Evolutionary conservation across 1,139 yeast species (phyloP).

Genomic region (Yamadazyma songkhlaensis): DNA sequence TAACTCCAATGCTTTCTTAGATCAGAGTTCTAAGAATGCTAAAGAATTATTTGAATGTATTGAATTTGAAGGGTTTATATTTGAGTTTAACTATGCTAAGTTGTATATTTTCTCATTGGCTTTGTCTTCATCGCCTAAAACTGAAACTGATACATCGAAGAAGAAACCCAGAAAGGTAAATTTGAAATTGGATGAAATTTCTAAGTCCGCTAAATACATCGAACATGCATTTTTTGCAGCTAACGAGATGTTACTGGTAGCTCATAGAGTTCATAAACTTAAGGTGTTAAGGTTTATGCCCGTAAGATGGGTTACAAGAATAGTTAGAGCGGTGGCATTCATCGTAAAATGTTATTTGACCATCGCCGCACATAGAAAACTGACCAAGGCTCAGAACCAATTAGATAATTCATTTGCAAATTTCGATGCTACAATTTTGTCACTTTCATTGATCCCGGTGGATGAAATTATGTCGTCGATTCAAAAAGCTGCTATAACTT

Average conservation of each 20-base stretch:
- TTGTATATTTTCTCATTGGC: slow-evolving; percentile 83
- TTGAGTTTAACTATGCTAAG: slow-evolving; percentile 83
- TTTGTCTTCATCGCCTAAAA: slow-evolving; percentile 46
- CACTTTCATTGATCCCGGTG: slow-evolving; percentile 62
- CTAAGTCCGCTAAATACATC: slow-evolving; percentile 73
- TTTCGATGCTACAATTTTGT: slow-evolving; percentile 51
- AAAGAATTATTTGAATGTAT: slow-evolving; percentile 42
- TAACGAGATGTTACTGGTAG: slow-evolving; percentile 70
- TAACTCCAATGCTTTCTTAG: slow-evolving; percentile 30
- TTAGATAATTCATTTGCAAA: slow-evolving; percentile 22
- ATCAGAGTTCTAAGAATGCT: slow-evolving; percentile 35
- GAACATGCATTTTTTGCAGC: slow-evolving; percentile 85
- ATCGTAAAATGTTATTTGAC: slow-evolving; percentile 81
- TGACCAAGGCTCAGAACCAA: slow-evolving; percentile 18
- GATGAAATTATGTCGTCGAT: slow-evolving; percentile 69
- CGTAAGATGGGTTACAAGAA: slow-evolving; percentile 83
- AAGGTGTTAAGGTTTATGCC: slow-evolving; percentile 76
- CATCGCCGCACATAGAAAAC: slow-evolving; percentile 48
- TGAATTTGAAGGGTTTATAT: slow-evolving; percentile 68
- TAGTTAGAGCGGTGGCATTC: slow-evolving; percentile 89
- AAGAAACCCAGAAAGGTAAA: slow-evolving; percentile 19
- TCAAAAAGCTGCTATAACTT: slow-evolving; percentile 68
- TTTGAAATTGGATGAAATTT: slow-evolving; percentile 66
- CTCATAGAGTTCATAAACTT: slow-evolving; percentile 65
- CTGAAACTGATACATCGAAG: slow-evolving; percentile 18